Base-by-base conservation (phyloP, 306 rosid genomes). In the Vicia sativa region DNA sequence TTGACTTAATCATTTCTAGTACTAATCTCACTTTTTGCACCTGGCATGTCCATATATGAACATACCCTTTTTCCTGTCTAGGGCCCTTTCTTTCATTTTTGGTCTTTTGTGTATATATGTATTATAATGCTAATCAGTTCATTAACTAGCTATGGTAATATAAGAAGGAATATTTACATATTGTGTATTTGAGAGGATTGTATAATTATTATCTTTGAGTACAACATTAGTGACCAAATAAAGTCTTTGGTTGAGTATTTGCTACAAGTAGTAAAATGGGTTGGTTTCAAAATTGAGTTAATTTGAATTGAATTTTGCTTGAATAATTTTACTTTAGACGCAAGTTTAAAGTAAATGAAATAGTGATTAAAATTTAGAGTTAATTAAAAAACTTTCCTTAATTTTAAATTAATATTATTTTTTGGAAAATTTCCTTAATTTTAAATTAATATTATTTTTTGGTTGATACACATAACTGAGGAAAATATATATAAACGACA, bases 1-100 rank as follows among this genome's bases (percentile, higher is more conserved):
- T 69, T 76, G 73, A 57, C 79, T 67, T 55, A 53, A 76, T 76
- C 57, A 76, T 76, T 41, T 13, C 42, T 41, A 13, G 46, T 71
- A 31, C 35, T 42, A 65, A 66, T 59, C 49, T 25, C 65, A 72
- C 46, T 69, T 77, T 71, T 77, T 77, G 21, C 52, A 26, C 73
- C 64, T 71, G 68, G 21, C 67, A 50, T 45, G 71, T 7, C 57
- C 43, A 43, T 76, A 49, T 52, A 18, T 49, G 37, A 53, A 69
- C 44, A 5, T 37, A 26, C 49, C 28, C 45, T 31, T 69, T 68
- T 76, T 41, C 21, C 19, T 73, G 26, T 54, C 72, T 48, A n/a
- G 23, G 31, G 13, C 57, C 11, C 62, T 67, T 61, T 39, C 34
- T 60, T 49, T 62, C 26, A 43, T 9, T 62, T 73, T 70, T 15